Base-by-base conservation (phyloP, 768 basidiomycete genomes). In the Coprinopsis cinerea region DNA sequence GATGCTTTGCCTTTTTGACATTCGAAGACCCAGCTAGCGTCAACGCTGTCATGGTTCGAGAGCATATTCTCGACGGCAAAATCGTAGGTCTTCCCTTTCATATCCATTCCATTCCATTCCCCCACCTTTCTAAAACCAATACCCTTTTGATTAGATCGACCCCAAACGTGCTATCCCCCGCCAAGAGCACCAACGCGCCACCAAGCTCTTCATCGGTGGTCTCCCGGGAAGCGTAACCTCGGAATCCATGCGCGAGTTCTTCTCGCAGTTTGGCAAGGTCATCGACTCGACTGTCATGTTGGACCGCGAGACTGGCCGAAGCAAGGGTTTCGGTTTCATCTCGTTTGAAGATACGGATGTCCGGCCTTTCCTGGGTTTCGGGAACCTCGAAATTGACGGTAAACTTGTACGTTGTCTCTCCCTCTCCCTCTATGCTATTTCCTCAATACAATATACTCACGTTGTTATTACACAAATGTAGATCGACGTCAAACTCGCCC, bases 241-340 rank as follows among this genome's bases (percentile, higher is more conserved):
- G 18, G 93, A 96, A 59, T 88, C 85, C 0, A 89, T 98, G 85
- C 83, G 88, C 56, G 82, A 83, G 47, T 97, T 89, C 71, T 95
- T 98, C 69, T 83, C 85, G 36, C 88, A 94, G 63, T 98, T 88
- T 58, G 96, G 96, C 53, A 86, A 85, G 57, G 93, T 99, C 55
- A 88, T 96, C 59, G 95, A 99, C 65, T 93, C 95, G 39, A 98
- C 95, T 1, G 92, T 99, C 57, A 99, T 98, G 96, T 77, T 96
- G 57, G 96, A 99, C 68, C 85, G 92, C 37, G 93, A 97, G 66
- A 93, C 92, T 2, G 88, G 89, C 22, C 71, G 92, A 43, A 93
- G 90, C 69, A 96, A 98, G 66, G 96, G 96, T 11, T 99, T 99
- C 56, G 96, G 94, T 0, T 99, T 99, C 62, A 91, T 98, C 10